phyloP scores from a whole-genome alignment of 805 yeast species.

The Hanseniaspora occidentalis region DNA sequence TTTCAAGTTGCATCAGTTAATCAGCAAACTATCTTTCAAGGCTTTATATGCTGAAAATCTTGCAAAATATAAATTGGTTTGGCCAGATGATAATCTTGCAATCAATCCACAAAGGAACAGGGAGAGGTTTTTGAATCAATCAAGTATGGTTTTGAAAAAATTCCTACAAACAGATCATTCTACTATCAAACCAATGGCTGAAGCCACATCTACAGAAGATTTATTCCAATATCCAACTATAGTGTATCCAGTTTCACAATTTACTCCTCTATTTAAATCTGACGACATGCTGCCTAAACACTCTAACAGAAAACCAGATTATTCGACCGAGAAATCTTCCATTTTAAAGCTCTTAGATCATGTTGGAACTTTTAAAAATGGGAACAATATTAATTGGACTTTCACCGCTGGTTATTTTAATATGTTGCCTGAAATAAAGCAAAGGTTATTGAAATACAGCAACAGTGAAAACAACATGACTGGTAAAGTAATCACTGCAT shows the following conservation, averaged over 20 bases:
- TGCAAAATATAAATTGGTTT: slow-evolving; percentile 43
- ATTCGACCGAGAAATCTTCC: slow-evolving; percentile 74
- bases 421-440: slow-evolving; percentile 63
- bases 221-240: slow-evolving; percentile 46
- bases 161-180: slow-evolving; percentile 33
- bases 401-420: slow-evolving; percentile 97
- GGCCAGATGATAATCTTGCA: slow-evolving; percentile 63
- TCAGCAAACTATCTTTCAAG: slow-evolving; percentile 60
- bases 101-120: slow-evolving; percentile 54
- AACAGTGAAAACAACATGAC: slow-evolving; percentile 32
- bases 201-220: slow-evolving; percentile 12
- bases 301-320: slow-evolving; percentile 22
- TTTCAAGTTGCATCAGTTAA: slow-evolving; percentile 51
- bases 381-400: slow-evolving; percentile 53
- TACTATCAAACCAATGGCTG: not conserved
- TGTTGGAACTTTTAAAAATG: slow-evolving; percentile 27
- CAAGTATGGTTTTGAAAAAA: slow-evolving; percentile 46
- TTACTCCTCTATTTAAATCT: slow-evolving; percentile 62
- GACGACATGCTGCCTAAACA: not conserved
- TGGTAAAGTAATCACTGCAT: slow-evolving; percentile 77
- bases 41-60: slow-evolving; percentile 33
- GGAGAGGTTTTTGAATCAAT: slow-evolving; percentile 38
- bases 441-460: slow-evolving; percentile 32
- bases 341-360: slow-evolving; percentile 48
- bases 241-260: slow-evolving; percentile 85